Conservation (phyloP, 371 early-diverging fungal genomes). For the Dentiscutata heterogama region DNA sequence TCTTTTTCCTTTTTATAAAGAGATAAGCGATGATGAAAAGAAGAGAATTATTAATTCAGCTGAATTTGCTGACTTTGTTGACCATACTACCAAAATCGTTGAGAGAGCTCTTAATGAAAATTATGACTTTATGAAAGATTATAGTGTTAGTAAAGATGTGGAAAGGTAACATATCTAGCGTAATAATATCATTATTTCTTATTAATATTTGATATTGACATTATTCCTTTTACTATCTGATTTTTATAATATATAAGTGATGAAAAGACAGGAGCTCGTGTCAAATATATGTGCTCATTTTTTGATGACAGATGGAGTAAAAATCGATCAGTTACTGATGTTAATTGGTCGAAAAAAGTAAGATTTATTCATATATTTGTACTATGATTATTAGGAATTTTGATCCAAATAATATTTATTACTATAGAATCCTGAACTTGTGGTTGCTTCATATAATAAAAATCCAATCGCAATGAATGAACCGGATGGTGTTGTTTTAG, state of each 20-base stretch:
- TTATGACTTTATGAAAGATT: conserved; percentile 95
- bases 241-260: conserved; percentile 55
- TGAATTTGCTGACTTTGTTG: conserved; percentile 88
- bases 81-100: conserved; percentile 84
- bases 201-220: not conserved
- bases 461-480: conserved; percentile 87
- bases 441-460: conserved; percentile 92
- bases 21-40: conserved; percentile 70
- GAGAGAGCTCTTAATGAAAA: conserved; percentile 92
- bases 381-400: too few species aligned
- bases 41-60: conserved; percentile 74
- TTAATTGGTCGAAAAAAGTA: conserved; percentile 93
- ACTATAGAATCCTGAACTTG: conserved; percentile 82
- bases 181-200: not conserved
- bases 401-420: not conserved
- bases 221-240: not conserved
- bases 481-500: conserved; percentile 91
- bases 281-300: conserved; percentile 78
- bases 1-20: too few species aligned
- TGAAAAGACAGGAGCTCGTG: conserved; percentile 73
- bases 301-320: conserved; percentile 85
- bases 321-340: conserved; percentile 89
- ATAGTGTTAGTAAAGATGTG: conserved; percentile 78
- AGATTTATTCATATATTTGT: not conserved
- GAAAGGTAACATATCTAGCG: conserved; percentile 59